Base-by-base conservation (phyloP, 2,329 filamentous ascomycete genomes). In the Stagonosporopsis tanaceti region DNA sequence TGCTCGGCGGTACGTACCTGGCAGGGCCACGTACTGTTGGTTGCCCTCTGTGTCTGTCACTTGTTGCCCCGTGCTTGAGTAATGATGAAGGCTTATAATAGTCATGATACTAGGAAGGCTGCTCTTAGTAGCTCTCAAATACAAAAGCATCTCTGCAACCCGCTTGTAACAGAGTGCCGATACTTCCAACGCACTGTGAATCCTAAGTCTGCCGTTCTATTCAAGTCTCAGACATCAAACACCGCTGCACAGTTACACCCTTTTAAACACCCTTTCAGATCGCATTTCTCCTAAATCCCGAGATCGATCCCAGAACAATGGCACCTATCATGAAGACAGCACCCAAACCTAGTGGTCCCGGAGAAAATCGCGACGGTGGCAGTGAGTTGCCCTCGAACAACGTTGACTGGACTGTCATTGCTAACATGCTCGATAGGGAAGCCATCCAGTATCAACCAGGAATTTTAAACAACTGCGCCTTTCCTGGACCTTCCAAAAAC, bases 1-100 rank as follows among this genome's bases (percentile, higher is more conserved):
- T 67, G 68, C 66, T 67, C 51, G 51, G 55, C 32, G 52, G 60
- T 67, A 63, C 57, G 63, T 61, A 62, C 62, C 61, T 47, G 52
- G 48, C 53, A 71, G 67, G 69, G 72, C 69, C 67, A 74, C 71
- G 67, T 70, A 67, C 65, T 54, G 62, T 59, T 42, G 53, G 63
- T 70, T 70, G 71, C 70, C 71, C 71, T 68, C 57, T 65, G 61
- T 64, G 70, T 61, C 54, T 59, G 67, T 67, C 54, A 60, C 56
- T 51, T 57, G 62, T 67, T 69, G 70, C 70, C 68, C 68, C 58
- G 67, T 68, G 56, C 50, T 53, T 52, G 64, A 56, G 63, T 53
- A 53, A 61, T 61, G 61, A 63, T 64, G 61, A 64, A 61, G 64
- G 60, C 58, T 56, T 58, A 62, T 44, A 57, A 59, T 59, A 53